These are phyloP conservation scores for Xylariaceae sp. DNA, from an alignment of 2,329 filamentous ascomycete genomes.

Conservation along the genomic window DNA sequence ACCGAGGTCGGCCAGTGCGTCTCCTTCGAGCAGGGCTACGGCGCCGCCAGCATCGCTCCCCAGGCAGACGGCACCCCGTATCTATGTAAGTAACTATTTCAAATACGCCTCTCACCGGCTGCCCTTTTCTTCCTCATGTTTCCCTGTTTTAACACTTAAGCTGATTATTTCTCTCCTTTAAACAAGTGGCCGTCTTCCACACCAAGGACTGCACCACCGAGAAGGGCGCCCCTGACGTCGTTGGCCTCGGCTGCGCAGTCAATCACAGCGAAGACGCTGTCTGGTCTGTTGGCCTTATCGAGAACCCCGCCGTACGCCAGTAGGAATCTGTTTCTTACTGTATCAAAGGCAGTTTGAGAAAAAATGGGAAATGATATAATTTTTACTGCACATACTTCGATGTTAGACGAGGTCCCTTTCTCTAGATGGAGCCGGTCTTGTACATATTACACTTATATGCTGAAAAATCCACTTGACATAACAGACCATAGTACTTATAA, in stretches of 20 bases:
- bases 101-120: too few relatives aligned
- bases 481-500: too few relatives aligned
- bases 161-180: background rate
- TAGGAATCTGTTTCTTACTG: too few relatives aligned
- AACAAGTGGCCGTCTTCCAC: background rate
- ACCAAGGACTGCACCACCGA: background rate
- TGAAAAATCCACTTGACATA: too few relatives aligned
- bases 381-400: too few relatives aligned
- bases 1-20: background rate
- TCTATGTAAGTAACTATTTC: too few relatives aligned
- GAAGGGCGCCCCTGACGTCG: background rate
- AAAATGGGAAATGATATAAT: too few relatives aligned
- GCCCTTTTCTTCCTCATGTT: background rate
- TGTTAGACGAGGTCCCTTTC: too few relatives aligned
- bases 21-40: background rate
- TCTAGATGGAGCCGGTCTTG: too few relatives aligned
- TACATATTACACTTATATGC: too few relatives aligned
- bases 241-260: background rate
- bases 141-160: background rate
- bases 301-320: background rate
- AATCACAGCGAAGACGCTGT: background rate
- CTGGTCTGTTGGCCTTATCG: background rate
- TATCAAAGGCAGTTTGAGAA: too few relatives aligned
- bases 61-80: background rate
- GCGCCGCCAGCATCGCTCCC: background rate